Base-by-base conservation (phyloP, 179 eudicot genomes). In the Spergularia azorica region DNA sequence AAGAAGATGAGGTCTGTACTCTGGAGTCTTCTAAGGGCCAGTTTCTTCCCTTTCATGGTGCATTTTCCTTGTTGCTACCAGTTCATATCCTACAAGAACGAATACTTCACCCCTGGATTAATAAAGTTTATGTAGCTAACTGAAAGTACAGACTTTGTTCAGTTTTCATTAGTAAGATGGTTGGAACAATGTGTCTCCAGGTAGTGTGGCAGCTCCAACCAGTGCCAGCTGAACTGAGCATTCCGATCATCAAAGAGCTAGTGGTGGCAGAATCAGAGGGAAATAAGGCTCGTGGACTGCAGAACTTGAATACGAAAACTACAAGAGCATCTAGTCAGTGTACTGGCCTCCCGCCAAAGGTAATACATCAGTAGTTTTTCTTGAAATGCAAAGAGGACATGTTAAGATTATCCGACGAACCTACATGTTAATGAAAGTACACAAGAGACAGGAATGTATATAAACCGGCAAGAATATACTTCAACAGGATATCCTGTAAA, bases 161-260 rank as follows among this genome's bases (percentile, higher is more conserved):
- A 50, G 16, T 26, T 21, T 16, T 16, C 56, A 15, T 12, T 10
- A 58, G 15, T 15, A 17, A 43, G 61, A n/a, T 71, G 52, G 13
- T 48, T 13, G 15, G 17, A 46, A 55, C 72, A 7, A 38, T n/a
- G 50, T 76, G 59, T 76, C 32, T 77, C 70, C 72, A 87, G 92
- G 85, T 90, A 60, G 48, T 59, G 1, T 86, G 88, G 90, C 71
- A 80, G 77, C 87, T 89, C 76, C 77, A 85, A 36, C 79, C 80
- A 36, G 80, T 83, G 67, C 63, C 70, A 8, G 73, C 81, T 20
- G 95, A 91, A 83, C 70, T 74, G 7, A 74, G 77, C 20, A 71
- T 81, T 76, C 87, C 86, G 75, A 48, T 84, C 50, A 71, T 91
- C 50, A 84, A 76, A 67, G 88, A 87, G 77, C 26, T 87, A 14